These are phyloP conservation scores for Didymella arachidicola DNA, from an alignment of 2,329 filamentous ascomycete species.

Conservation along the genomic window DNA sequence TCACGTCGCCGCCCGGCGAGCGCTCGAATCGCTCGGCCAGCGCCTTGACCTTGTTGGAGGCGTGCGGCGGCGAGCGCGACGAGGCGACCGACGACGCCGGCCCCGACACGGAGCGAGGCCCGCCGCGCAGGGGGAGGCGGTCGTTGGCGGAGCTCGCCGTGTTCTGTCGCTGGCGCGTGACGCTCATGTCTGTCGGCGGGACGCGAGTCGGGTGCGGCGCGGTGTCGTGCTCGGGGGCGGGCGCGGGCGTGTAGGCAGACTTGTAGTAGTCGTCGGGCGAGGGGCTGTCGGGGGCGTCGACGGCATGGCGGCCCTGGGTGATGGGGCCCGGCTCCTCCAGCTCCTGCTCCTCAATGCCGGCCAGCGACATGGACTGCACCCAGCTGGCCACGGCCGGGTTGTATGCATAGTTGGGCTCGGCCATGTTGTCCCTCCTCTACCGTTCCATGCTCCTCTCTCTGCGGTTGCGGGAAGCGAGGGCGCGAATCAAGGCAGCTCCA, in stretches of 20 bases:
- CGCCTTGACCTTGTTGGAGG: conserved; percentile 46
- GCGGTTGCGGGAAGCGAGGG: conserved; percentile 28
- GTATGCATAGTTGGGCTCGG: conserved; percentile 46
- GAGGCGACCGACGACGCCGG: conserved; percentile 38
- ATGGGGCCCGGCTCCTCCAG: conserved; percentile 2
- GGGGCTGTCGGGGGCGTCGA: conserved; percentile 30
- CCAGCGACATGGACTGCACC: conserved; percentile 47
- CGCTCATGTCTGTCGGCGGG: conserved; percentile 27
- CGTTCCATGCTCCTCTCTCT: conserved; percentile 37
- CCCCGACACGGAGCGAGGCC: conserved; percentile 42
- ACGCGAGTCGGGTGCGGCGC: conserved; percentile 20
- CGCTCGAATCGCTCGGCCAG: conserved; percentile 50
- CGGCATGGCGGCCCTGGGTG: conserved; percentile 3
- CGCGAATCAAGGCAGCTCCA: conserved; percentile 41
- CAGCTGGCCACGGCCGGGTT: conserved; percentile 43
- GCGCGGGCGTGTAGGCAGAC: conserved; percentile 28
- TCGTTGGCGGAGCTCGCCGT: conserved; percentile 32
- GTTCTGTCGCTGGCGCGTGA: conserved; percentile 41
- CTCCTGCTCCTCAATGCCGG: conserved; percentile 26
- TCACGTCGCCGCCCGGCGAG: conserved; percentile 35
- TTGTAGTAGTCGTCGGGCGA: conserved; percentile 47
- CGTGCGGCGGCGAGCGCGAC: conserved; percentile 30
- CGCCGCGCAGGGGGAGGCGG: conserved; percentile 36
- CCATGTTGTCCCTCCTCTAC: conserved; percentile 39
- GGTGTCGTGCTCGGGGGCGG: conserved; percentile 19